Evolutionary conservation across 2,329 filamentous ascomycete species (phyloP), one percentile per base, ranked within the genome.

Genomic region (Fusarium concolor): DNA sequence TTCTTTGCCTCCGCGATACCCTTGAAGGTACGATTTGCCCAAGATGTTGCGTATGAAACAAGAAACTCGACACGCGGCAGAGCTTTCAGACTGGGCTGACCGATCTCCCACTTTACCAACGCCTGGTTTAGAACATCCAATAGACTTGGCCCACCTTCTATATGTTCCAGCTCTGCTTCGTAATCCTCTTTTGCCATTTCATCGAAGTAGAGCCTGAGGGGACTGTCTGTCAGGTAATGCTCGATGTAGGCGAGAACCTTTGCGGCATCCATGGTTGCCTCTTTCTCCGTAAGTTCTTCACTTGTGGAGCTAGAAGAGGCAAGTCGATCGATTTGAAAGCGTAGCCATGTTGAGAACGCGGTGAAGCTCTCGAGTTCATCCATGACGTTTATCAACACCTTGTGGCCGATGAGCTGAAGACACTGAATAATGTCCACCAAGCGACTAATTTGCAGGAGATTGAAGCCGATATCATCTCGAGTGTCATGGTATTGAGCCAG

Each of bases 331-430:
- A 97, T 95, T 73, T 94, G 90, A 72, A 93, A 87, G 33, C 90
- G 89, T 50, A 98, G 82, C 95, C 95, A 98, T 53, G 85, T 84
- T 1, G 92, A 94, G 75, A 97, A 98, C 7, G 88, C 85, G 3
- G 82, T 77, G 73, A 97, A 98, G 49, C 94, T 86, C 26, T 89
- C 86, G 17, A 95, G 86, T 78, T 98, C 95, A 56, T 92, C 88
- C 74, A 92, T 90, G 28, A 90, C 86, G 55, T 89, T 84, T 7
- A 89, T 82, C 15, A 97, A 82, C 3, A 95, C 85, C 54, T 89
- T 91, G 75, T 97, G 89, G 1, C 89, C 89, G 1, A 94, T 84
- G 6, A 97, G 81, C 44, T 88, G 89, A n/a, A 97, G 83, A 65
- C 90, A 92, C 58, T 91, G 88, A 28, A 95, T 81, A 10, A 89